Conservation (phyloP, 2,329 filamentous ascomycete species). For the Lachnellula subtilissima region DNA sequence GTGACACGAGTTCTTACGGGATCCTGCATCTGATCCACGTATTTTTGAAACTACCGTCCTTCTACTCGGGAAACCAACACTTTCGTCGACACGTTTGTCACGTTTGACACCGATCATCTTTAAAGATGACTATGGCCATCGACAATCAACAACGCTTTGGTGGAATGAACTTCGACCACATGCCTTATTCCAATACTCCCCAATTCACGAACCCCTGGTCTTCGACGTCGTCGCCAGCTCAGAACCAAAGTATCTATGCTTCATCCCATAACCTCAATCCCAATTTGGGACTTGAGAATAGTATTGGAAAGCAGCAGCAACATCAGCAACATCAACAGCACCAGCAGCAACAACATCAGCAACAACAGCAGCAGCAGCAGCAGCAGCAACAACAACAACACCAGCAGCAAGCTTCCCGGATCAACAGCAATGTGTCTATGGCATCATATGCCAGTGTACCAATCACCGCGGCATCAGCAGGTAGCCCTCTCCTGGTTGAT, state of each 20-base stretch:
- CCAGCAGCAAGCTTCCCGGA: constrained; percentile 48
- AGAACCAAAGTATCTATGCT: constrained; percentile 56
- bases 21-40: constrained; percentile 31
- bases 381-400: neutral
- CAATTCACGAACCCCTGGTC: constrained; percentile 92
- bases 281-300: constrained; percentile 51
- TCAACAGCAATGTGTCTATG: constrained; percentile 55
- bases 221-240: constrained; percentile 49
- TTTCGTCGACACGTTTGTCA: constrained; percentile 1
- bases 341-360: constrained; percentile 25
- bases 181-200: constrained; percentile 61
- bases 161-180: constrained; percentile 71
- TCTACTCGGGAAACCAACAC: constrained; percentile 4
- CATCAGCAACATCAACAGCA: constrained; percentile 28
- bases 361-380: too few relatives aligned
- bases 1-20: constrained; percentile 23
- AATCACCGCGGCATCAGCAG: constrained; percentile 68
- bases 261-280: constrained; percentile 55
- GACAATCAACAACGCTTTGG: constrained; percentile 83
- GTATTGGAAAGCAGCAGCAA: constrained; percentile 48
- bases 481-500: constrained; percentile 56
- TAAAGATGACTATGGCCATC: constrained; percentile 86
- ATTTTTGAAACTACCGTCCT: constrained; percentile 15
- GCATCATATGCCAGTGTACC: constrained; percentile 69
- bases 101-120: constrained; percentile 13